Percentiles rank a stretch among this genome's conserved stretches.
Evolutionary conservation across 2,329 filamentous ascomycete species (phyloP).

Genomic region (Hymenoscyphus linearis): DNA sequence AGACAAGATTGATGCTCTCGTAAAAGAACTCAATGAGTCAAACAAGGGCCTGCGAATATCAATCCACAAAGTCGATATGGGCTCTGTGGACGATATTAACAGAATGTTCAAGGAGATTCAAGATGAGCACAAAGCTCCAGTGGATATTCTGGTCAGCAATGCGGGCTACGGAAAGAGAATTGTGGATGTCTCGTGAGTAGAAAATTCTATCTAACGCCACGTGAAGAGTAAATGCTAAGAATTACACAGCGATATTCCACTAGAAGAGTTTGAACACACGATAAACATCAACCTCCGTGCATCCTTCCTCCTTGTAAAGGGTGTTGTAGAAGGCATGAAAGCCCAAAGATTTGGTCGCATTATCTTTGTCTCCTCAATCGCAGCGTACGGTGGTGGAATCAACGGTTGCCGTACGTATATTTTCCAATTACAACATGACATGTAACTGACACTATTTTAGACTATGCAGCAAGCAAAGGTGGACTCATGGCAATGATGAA

Average conservation of each 20-base stretch:
- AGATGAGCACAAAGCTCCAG: slow-evolving; percentile 46
- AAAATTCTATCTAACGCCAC: no score
- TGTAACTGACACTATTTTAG: no score
- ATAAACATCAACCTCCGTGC: slow-evolving; percentile 25
- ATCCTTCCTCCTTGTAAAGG: slow-evolving; percentile 26
- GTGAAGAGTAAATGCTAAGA: no score
- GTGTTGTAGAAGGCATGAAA: slow-evolving; percentile 32
- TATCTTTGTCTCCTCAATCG: slow-evolving; percentile 25
- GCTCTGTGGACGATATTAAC: slow-evolving; percentile 46
- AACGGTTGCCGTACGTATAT: background rate
- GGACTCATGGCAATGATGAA: slow-evolving; percentile 42
- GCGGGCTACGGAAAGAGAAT: slow-evolving; percentile 62
- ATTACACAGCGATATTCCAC: background rate
- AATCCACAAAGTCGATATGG: slow-evolving; percentile 54
- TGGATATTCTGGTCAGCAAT: slow-evolving; percentile 58
- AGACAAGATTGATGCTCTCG: background rate
- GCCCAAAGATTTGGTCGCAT: slow-evolving; percentile 34
- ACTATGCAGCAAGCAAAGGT: slow-evolving; percentile 36
- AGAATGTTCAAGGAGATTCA: slow-evolving; percentile 50
- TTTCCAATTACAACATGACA: no score
- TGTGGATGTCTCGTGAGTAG: slow-evolving; percentile 7
- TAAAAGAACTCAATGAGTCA: background rate
- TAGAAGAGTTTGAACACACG: slow-evolving; percentile 19
- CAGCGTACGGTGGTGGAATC: slow-evolving; percentile 13
- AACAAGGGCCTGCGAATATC: slow-evolving; percentile 38